Evolutionary conservation across 495 filamentous ascomycete genomes (phyloP).

Genomic region (Talaromyces stipitatus): DNA sequence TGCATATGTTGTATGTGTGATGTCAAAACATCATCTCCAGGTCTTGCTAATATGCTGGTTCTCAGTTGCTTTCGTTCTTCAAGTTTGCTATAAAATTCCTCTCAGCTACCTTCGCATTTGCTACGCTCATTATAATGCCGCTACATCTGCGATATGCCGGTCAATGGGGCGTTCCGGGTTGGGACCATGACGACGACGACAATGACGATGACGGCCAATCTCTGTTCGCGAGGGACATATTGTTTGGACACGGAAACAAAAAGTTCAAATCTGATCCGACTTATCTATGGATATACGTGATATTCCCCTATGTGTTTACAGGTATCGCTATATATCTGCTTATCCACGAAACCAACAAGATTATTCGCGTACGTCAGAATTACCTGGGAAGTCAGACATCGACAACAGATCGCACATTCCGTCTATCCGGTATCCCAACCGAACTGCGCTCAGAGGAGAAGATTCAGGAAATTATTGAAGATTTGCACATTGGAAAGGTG

Average conservation of each 20-base stretch:
- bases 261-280: slow-evolving; percentile 23
- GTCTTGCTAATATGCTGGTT: neutral
- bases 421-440: slow-evolving; percentile 77
- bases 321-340: slow-evolving; percentile 75
- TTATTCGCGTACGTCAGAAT: slow-evolving; percentile 79
- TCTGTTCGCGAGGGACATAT: neutral
- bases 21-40: neutral
- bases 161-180: slow-evolving; percentile 33
- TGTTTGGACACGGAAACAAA: slow-evolving; percentile 12
- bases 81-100: slow-evolving; percentile 87
- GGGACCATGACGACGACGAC: slow-evolving; percentile 20
- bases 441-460: slow-evolving; percentile 74
- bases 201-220: slow-evolving; percentile 13
- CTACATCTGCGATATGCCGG: slow-evolving; percentile 68
- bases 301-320: slow-evolving; percentile 88
- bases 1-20: slow-evolving; percentile 73
- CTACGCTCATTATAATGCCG: slow-evolving; percentile 71
- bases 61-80: slow-evolving; percentile 88
- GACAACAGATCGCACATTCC: slow-evolving; percentile 88
- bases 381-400: slow-evolving; percentile 92
- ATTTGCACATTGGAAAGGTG: slow-evolving; percentile 85
- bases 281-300: slow-evolving; percentile 90
- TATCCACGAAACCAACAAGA: slow-evolving; percentile 67
- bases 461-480: slow-evolving; percentile 82
- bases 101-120: slow-evolving; percentile 67